Conservation (phyloP, 257 asterid species). For the Fraxinus anomala region DNA sequence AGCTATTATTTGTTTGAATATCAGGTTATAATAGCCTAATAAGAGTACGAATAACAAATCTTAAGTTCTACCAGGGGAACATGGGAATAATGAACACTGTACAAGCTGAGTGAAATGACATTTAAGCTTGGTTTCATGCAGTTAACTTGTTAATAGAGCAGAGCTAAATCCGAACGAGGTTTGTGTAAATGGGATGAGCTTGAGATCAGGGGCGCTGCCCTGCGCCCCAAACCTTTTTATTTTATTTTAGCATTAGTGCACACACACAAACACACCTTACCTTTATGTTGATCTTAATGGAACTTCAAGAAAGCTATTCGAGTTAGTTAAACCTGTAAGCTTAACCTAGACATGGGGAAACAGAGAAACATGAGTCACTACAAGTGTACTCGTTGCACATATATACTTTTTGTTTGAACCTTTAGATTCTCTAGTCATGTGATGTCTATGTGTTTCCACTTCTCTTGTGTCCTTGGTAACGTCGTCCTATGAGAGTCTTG, state of each 20-base stretch:
- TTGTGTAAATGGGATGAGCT: background rate
- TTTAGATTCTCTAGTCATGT: background rate
- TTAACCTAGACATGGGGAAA: background rate
- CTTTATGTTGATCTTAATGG: background rate
- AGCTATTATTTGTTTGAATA: background rate
- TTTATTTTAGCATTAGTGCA: no score
- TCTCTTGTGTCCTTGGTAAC: background rate
- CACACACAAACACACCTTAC: no score
- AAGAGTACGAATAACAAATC: background rate
- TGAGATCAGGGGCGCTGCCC: background rate
- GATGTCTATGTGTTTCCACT: background rate
- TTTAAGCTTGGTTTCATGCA: background rate
- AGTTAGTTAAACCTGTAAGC: background rate
- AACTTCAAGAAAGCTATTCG: background rate
- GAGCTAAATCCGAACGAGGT: background rate
- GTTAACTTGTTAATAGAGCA: background rate
- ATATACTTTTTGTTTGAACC: background rate
- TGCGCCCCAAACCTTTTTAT: no score
- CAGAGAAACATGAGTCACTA: background rate
- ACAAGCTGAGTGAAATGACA: background rate
- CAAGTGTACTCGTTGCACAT: background rate
- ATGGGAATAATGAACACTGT: background rate
- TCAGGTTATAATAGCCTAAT: background rate
- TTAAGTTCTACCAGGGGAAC: background rate
- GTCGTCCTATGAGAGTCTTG: background rate